Base-by-base conservation (phyloP, 352 stramenopile genomes). In the Phytophthora vignae region DNA sequence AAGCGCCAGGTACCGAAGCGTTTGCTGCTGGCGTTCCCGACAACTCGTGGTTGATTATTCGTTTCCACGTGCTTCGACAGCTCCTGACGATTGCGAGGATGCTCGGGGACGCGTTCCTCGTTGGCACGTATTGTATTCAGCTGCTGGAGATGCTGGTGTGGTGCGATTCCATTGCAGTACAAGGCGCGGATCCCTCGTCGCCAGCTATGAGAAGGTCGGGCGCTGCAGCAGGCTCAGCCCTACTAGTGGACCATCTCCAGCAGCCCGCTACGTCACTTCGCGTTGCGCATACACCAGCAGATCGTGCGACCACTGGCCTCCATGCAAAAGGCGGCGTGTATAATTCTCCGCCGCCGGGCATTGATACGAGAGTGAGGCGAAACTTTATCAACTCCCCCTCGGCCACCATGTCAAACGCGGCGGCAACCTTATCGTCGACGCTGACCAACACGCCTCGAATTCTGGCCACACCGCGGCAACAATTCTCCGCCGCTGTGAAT, bases 61-160 rank as follows among this genome's bases (percentile, higher is more conserved):
- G 87, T 14, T 91, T 96, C 46, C 85, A 95, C 55, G 84, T 94
- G 0, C 73, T 96, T 33, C 83, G 90, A 6, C 90, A 96, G 67
- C 82, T 95, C 8, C 56, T 95, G 48, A 82, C 76, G 1, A 76
- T 93, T 48, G 70, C 88, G 5, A 90, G 87, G 44, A 79, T 87
- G 72, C 66, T 92, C 2, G 71, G 70, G 4, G 78, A 93, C 33
- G 66, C 85, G 3, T 63, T 89, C 5, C 62, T 91, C 8, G 66
- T 91, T 6, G 87, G 84, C 0, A 79, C 72, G 9, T 82, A 91
- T 61, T 87, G 80, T 50, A 78, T 94, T 11, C 72, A 87, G 55
- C 73, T 96, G 21, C 72, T 96, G 50, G 75, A 89, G 60, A 77
- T 92, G 67, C 62, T 96, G 1, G 64, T 79, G 5, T 90, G 79